Percentiles rank a stretch among this genome's conserved stretches.
Evolutionary conservation across 345 rosid genomes (phyloP).

Genomic region (Eucalyptus paniculata): DNA sequence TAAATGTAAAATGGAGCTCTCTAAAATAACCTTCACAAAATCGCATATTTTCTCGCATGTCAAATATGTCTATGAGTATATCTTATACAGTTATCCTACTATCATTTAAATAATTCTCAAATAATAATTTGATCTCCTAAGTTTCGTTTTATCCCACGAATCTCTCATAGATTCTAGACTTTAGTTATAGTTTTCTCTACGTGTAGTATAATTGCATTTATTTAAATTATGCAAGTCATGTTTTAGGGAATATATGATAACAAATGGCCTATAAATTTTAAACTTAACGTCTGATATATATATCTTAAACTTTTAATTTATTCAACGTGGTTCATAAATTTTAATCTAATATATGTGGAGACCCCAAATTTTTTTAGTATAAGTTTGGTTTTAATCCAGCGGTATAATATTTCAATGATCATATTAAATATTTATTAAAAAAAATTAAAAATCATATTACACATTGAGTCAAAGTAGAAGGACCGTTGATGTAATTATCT

Average conservation of each 20-base stretch:
- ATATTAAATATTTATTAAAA: no score
- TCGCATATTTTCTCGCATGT: background rate
- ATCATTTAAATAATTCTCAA: background rate
- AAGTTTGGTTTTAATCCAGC: accelerated
- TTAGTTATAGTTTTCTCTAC: background rate
- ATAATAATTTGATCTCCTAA: background rate
- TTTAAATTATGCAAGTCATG: background rate
- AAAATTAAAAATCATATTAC: accelerated
- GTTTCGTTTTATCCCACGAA: accelerated
- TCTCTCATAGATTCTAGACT: background rate
- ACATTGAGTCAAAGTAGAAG: accelerated
- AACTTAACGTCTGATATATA: no score
- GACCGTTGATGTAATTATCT: background rate
- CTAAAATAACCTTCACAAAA: background rate
- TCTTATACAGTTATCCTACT: background rate
- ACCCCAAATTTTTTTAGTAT: accelerated
- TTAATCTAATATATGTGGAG: accelerated
- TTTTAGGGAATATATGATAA: no score
- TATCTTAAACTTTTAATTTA: no score
- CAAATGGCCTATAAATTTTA: no score
- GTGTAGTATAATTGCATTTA: background rate
- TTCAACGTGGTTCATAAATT: accelerated
- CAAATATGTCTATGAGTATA: background rate
- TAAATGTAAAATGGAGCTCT: background rate
- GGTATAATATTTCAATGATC: no score